Conservation (phyloP, 2,329 filamentous ascomycete genomes). For the Verruconis gallopava region DNA sequence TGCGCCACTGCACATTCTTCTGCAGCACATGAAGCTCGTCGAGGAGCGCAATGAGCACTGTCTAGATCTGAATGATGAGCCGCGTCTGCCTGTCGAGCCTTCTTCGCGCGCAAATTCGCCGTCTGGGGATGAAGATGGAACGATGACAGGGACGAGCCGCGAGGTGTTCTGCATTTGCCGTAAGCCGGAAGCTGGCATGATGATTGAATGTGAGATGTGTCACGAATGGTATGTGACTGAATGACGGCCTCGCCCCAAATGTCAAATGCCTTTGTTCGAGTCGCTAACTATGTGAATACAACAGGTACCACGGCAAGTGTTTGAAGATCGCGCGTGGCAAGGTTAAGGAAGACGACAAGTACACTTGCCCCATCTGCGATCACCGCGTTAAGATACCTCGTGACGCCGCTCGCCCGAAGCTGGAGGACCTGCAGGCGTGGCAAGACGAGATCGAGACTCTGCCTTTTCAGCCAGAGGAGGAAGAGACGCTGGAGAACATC, state of each 20-base stretch:
- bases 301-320: conserved; percentile 93
- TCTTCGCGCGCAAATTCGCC: conserved; percentile 70
- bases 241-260: too few relatives aligned
- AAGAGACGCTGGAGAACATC: conserved; percentile 73
- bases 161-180: conserved; percentile 98
- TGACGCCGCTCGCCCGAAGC: conserved; percentile 85
- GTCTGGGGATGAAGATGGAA: conserved; percentile 32
- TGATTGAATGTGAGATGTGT: conserved; percentile 98
- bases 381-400: conserved; percentile 94
- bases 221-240: conserved; percentile 70
- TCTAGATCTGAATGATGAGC: conserved; percentile 83
- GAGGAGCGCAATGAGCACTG: conserved; percentile 79
- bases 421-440: conserved; percentile 78
- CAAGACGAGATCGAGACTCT: conserved; percentile 67
- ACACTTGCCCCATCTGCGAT: conserved; percentile 95
- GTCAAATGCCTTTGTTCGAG: background rate
- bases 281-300: background rate
- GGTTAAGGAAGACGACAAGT: conserved; percentile 96
- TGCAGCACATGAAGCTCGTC: conserved; percentile 88
- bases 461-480: conserved; percentile 93
- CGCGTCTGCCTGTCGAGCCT: conserved; percentile 80
- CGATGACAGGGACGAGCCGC: conserved; percentile 32
- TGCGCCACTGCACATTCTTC: conserved; percentile 87
- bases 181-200: conserved; percentile 88
- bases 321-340: conserved; percentile 95